These are phyloP conservation scores for Pestalotiopsis fici DNA, from an alignment of 2,329 filamentous ascomycete genomes.

Conservation along the genomic window DNA sequence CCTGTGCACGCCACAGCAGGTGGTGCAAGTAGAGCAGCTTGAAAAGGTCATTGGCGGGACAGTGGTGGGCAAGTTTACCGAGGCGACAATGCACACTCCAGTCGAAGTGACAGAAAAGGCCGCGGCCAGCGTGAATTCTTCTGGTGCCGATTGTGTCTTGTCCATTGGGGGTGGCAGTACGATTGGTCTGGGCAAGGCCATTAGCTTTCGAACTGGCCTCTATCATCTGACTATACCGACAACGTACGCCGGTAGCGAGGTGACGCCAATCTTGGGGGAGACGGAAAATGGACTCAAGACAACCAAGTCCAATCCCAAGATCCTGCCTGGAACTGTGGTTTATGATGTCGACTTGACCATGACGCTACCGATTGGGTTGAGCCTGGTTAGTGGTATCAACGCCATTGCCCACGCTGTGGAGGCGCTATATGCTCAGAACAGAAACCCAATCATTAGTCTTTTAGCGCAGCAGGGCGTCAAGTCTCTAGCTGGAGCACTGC, in stretches of 20 bases:
- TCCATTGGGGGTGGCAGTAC: conserved; percentile 65
- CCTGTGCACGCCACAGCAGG: conserved; percentile 57
- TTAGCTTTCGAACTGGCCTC: conserved; percentile 54
- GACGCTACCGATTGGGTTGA: conserved; percentile 54
- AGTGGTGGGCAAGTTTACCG: conserved; percentile 41
- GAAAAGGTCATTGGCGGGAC: conserved; percentile 13
- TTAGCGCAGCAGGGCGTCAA: conserved; percentile 59
- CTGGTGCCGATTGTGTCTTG: conserved; percentile 54
- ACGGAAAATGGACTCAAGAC: conserved; percentile 59
- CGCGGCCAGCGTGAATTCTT: conserved; percentile 42
- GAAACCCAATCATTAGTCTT: conserved; percentile 60
- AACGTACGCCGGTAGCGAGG: conserved; percentile 63
- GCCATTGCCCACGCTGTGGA: conserved; percentile 68
- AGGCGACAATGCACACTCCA: conserved; percentile 66
- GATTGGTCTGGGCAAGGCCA: conserved; percentile 62
- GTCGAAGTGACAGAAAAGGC: conserved; percentile 43
- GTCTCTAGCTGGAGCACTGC: conserved; percentile 54
- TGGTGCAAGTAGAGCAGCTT: conserved; percentile 37
- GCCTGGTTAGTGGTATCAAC: conserved; percentile 62
- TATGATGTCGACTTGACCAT: conserved; percentile 67
- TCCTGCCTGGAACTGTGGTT: conserved; percentile 61
- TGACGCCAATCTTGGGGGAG: conserved; percentile 67
- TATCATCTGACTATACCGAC: conserved; percentile 61
- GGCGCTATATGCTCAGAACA: conserved; percentile 62
- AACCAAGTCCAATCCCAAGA: conserved; percentile 58